Base-by-base conservation (phyloP, 1,139 yeast species). In the Pichia sp. region DNA sequence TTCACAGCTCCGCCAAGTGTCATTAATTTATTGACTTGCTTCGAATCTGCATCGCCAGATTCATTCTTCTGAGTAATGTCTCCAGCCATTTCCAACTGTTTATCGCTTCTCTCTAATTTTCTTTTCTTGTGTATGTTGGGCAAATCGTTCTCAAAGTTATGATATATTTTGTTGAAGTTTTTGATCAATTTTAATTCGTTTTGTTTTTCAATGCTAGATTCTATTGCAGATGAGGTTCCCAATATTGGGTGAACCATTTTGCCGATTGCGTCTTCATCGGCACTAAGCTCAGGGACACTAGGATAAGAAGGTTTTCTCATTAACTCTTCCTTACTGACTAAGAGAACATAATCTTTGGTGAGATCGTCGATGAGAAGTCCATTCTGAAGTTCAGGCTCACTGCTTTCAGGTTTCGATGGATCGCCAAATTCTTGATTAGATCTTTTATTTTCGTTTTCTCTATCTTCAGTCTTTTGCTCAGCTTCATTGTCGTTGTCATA, bases 1-100 rank as follows among this genome's bases (percentile, higher is more conserved):
- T 87, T 87, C 0, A 93, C 93, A 2, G 78, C 81, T 0, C 96
- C 87, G 0, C 97, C 96, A 48, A 89, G 75, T 59, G 74, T 83
- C 70, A 70, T 79, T 45, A 66, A 53, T 42, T 66, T 66, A 48
- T 64, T 65, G 3, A 66, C 66, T 34, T 58, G 60, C 23, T 60
- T 53, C 9, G 58, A 49, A 5, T 56, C 57, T 4, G 51, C 54
- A 25, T 57, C 60, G 13, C 60, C 62, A 19, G 54, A 57, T 21
- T 49, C 50, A 16, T 47, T 50, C 4, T 52, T 55, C 10, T 52
- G 46, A 4, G 49, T 49, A 9, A 49, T 51, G 4, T 54, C 54
- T 16, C 58, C 63, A 10, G 54, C 56, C 44, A 72, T 67, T 55
- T 84, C 91, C 31, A 88, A 70, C 61, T 84, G 82, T 62, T 85